phyloP scores from a whole-genome alignment of 441 rosid genomes.

The Erodium trifolium region DNA sequence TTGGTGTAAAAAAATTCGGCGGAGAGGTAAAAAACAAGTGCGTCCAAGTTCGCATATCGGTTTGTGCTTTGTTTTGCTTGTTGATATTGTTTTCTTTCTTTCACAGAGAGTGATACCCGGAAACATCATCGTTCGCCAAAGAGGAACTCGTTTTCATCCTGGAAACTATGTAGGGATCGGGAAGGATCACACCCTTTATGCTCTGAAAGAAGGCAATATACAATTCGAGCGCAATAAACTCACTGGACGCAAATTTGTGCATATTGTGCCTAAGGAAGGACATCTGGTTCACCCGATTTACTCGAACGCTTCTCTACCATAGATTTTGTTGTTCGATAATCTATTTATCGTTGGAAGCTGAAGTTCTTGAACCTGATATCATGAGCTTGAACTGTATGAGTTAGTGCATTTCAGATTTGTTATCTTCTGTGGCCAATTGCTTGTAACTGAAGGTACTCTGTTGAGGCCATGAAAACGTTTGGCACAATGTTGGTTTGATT shows the following conservation, averaged over 20 bases:
- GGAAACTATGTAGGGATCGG: conserved; percentile 80
- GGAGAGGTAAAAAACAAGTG: conserved; percentile 53
- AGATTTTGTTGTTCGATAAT: background rate
- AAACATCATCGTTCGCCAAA: conserved; percentile 6
- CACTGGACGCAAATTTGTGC: conserved; percentile 47
- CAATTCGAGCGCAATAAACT: background rate
- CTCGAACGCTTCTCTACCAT: background rate
- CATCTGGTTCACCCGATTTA: conserved; percentile 1
- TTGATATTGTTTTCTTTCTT: background rate
- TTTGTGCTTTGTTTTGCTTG: background rate
- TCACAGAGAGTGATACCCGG: conserved; percentile 5
- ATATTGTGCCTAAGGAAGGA: conserved; percentile 42
- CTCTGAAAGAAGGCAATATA: conserved; percentile 67
- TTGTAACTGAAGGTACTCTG: background rate
- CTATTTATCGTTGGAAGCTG: background rate
- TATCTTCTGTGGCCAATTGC: background rate
- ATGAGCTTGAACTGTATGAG: background rate
- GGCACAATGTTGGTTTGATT: background rate
- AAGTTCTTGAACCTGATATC: background rate
- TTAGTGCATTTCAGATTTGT: background rate
- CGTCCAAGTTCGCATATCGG: background rate
- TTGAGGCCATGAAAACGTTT: too few species aligned
- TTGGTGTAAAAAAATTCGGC: conserved; percentile 80
- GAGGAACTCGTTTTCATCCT: conserved; percentile 41
- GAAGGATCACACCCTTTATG: conserved; percentile 76